phyloP scores from a whole-genome alignment of 2,329 filamentous ascomycete genomes.

The Neocatenulostroma microsporum region DNA sequence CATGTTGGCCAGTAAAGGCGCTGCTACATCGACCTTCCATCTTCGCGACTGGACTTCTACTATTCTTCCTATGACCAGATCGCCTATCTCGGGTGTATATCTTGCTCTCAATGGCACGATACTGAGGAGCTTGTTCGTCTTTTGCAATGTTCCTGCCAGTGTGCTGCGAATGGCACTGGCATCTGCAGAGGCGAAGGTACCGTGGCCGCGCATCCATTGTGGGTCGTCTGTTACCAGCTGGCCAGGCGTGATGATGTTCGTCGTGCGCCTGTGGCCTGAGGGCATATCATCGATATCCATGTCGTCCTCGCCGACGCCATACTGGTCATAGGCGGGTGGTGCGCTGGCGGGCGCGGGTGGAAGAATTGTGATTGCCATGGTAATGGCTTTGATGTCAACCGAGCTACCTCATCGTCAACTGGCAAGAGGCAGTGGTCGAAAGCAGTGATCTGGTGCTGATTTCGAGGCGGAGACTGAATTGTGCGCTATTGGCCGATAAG shows the following conservation, averaged over 20 bases:
- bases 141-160: constrained; percentile 79
- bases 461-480: no score
- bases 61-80: constrained; percentile 88
- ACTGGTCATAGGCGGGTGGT: constrained; percentile 16
- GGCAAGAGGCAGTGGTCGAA: no score
- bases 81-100: constrained; percentile 92
- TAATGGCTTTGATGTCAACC: no score
- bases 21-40: constrained; percentile 92
- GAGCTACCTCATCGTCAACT: no score
- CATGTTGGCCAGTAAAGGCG: constrained; percentile 74
- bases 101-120: constrained; percentile 83
- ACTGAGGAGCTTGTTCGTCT: constrained; percentile 94
- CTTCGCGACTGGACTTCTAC: constrained; percentile 87
- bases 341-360: constrained; percentile 40
- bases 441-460: no score
- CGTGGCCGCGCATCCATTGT: constrained; percentile 98
- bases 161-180: constrained; percentile 73
- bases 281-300: constrained; percentile 45
- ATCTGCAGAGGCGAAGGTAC: constrained; percentile 63
- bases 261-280: constrained; percentile 34
- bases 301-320: constrained; percentile 27
- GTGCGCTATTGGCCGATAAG: no score
- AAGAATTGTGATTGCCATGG: constrained; percentile 56
- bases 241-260: constrained; percentile 73
- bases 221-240: constrained; percentile 80